A percentile compares a stretch with the other conserved stretches of the same genome.
Conservation (phyloP, 1,284 basidiomycete genomes). For the Papiliotrema nemorosa region DNA sequence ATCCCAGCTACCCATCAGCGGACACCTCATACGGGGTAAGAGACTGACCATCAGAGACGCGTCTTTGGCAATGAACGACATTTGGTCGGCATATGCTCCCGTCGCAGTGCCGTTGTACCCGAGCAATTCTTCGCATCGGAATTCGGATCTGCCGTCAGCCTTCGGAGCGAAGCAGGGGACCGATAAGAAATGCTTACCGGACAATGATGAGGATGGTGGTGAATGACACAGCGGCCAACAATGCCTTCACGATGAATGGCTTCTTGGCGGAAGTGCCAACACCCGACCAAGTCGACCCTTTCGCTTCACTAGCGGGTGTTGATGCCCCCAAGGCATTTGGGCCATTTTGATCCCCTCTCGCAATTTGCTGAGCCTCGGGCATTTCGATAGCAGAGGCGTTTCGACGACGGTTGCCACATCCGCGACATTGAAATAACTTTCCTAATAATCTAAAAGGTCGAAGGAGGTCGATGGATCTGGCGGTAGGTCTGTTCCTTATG, state of each 20-base stretch:
- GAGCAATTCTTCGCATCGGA: slow-evolving; percentile 39
- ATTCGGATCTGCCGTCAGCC: slow-evolving; percentile 26
- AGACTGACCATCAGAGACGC: slow-evolving; percentile 20
- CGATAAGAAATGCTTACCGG: slow-evolving; percentile 13
- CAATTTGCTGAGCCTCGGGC: too few species aligned
- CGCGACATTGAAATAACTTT: too few species aligned
- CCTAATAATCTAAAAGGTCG: background rate
- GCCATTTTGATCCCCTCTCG: background rate
- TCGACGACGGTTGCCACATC: too few species aligned
- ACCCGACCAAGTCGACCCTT: background rate
- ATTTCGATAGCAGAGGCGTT: background rate
- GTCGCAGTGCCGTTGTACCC: slow-evolving; percentile 39
- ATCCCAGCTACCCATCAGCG: too few species aligned
- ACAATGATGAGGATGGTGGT: slow-evolving; percentile 37
- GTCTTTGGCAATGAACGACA: slow-evolving; percentile 27
- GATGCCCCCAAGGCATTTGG: background rate
- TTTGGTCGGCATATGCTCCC: slow-evolving; percentile 30
- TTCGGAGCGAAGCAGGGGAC: background rate
- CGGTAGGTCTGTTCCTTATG: background rate
- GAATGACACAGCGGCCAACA: slow-evolving; percentile 13
- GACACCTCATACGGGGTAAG: too few species aligned
- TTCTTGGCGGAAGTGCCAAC: too few species aligned
- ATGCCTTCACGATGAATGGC: too few species aligned
- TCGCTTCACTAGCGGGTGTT: background rate
- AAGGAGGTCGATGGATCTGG: background rate